phyloP scores from a whole-genome alignment of 2,329 filamentous ascomycete genomes.

The Periglandula ipomoeae region DNA sequence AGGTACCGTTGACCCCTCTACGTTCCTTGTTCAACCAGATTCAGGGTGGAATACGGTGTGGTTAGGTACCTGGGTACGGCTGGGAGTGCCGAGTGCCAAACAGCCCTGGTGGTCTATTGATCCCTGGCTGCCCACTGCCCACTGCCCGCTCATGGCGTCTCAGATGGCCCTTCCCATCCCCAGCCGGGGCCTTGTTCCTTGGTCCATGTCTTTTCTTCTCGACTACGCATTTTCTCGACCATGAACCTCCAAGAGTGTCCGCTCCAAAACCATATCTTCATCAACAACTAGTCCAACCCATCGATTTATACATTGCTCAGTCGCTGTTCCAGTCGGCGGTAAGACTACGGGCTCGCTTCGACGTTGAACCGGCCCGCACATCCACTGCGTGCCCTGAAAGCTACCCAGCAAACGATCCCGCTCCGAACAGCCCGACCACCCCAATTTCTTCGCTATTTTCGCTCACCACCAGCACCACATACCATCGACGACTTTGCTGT shows the following conservation, averaged over 20 bases:
- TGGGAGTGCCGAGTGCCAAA: too few relatives aligned
- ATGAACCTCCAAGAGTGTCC: background rate
- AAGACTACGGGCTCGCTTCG: background rate
- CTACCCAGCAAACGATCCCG: background rate
- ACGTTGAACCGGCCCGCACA: background rate
- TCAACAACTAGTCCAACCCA: background rate
- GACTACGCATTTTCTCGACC: background rate
- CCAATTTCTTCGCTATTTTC: background rate
- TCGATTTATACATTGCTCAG: background rate
- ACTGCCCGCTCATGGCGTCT: background rate
- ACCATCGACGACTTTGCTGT: background rate
- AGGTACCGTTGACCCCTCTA: too few relatives aligned
- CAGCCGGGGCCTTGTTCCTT: too few relatives aligned
- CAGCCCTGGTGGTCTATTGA: too few relatives aligned
- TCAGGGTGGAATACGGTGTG: too few relatives aligned
- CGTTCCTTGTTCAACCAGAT: too few relatives aligned
- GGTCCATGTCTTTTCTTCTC: too few relatives aligned
- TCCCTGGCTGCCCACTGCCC: too few relatives aligned
- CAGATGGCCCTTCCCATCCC: background rate
- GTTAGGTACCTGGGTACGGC: too few relatives aligned
- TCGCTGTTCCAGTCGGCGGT: too few relatives aligned
- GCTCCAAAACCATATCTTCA: background rate
- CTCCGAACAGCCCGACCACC: background rate
- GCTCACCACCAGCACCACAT: background rate
- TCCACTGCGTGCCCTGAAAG: background rate